These are phyloP conservation scores for Maudiozyma barnettii DNA, from an alignment of 805 yeast genomes.

Conservation along the genomic window DNA sequence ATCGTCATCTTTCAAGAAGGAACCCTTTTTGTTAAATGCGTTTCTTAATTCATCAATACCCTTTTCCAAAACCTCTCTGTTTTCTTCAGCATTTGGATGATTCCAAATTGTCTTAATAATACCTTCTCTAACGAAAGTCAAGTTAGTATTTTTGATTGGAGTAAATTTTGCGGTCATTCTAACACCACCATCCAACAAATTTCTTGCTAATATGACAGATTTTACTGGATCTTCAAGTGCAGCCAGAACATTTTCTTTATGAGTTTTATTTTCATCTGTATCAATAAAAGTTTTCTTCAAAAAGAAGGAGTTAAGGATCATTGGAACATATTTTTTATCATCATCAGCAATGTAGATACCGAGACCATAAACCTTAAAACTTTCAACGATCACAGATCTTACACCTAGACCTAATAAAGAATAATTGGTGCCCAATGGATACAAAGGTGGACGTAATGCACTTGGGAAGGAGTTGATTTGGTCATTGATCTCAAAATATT, in stretches of 20 bases:
- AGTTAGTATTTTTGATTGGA: slow-evolving; percentile 87
- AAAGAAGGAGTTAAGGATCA: slow-evolving; percentile 36
- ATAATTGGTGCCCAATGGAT: slow-evolving; percentile 32
- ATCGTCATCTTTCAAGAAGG: slow-evolving; percentile 67
- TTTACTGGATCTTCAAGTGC: slow-evolving; percentile 43
- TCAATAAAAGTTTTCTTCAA: slow-evolving; percentile 32
- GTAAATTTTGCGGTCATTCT: slow-evolving; percentile 65
- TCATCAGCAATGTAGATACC: slow-evolving; percentile 68
- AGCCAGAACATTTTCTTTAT: slow-evolving; percentile 31
- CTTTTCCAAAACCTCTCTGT: slow-evolving; percentile 37
- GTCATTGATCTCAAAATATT: slow-evolving; percentile 38
- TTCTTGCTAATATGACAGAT: slow-evolving; percentile 45
- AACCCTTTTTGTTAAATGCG: slow-evolving; percentile 54
- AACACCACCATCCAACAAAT: slow-evolving; percentile 49
- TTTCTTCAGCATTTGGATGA: slow-evolving; percentile 47
- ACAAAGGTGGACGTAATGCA: slow-evolving; percentile 14
- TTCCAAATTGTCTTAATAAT: slow-evolving; percentile 70
- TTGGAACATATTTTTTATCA: slow-evolving; percentile 38
- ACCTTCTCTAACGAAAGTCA: slow-evolving; percentile 83
- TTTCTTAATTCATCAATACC: slow-evolving; percentile 62
- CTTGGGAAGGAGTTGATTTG: slow-evolving; percentile 43
- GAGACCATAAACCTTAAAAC: slow-evolving; percentile 76
- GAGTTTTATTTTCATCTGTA: slow-evolving; percentile 26
- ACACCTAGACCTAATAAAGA: slow-evolving; percentile 70
- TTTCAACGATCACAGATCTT: slow-evolving; percentile 72